Evolutionary conservation across 768 basidiomycete species (phyloP).

Genomic region (Paxillus ammoniavirescens): DNA sequence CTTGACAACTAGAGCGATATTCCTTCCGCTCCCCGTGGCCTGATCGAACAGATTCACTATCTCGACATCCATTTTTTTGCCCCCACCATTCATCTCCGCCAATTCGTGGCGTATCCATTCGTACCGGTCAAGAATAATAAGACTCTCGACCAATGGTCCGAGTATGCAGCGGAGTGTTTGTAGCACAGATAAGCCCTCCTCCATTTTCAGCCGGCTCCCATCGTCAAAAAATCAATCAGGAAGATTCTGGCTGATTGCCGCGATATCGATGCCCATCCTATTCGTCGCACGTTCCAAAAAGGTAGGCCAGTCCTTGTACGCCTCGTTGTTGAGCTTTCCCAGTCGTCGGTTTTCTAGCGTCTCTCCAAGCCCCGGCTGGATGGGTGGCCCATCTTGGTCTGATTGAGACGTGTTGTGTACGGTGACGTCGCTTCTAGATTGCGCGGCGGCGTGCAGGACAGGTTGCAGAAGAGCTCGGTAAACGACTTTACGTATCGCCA

Average conservation of each 20-base stretch:
- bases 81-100: conserved; percentile 19
- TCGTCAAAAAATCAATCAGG: conserved; percentile 23
- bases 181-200: conserved; percentile 51
- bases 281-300: conserved; percentile 40
- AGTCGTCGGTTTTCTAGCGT: conserved; percentile 44
- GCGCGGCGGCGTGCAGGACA: conserved; percentile 14
- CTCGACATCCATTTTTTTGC: conserved; percentile 36
- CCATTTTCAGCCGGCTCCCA: conserved; percentile 26
- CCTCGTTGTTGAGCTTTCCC: conserved; percentile 50
- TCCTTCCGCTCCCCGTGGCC: conserved; percentile 67
- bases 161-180: conserved; percentile 67
- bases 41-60: conserved; percentile 74
- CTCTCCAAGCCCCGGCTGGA: conserved; percentile 34
- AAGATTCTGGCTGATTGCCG: conserved; percentile 8
- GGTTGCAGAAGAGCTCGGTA: conserved; percentile 65
- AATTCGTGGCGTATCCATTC: conserved; percentile 51
- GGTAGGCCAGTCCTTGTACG: conserved; percentile 48
- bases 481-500: conserved; percentile 65
- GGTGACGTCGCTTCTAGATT: not conserved
- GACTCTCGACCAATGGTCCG: conserved; percentile 65
- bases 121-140: conserved; percentile 61
- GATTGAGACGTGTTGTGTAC: not conserved
- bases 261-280: conserved; percentile 25
- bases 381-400: not conserved
- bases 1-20: conserved; percentile 59